Conservation (phyloP, 768 basidiomycete genomes). For the Phylloporus arenicola region DNA sequence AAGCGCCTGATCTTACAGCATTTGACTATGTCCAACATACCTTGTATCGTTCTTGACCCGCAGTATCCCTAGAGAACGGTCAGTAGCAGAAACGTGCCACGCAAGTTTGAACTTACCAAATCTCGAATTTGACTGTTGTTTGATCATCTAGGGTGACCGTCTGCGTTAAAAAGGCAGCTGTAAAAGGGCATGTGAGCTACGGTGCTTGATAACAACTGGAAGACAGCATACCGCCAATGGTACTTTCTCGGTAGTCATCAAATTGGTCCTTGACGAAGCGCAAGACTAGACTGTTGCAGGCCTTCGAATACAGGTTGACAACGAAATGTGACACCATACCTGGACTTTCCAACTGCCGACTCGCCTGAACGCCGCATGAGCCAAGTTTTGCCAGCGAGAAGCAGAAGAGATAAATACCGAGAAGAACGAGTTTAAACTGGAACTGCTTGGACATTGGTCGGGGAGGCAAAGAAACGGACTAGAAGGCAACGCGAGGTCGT, state of each 20-base stretch:
- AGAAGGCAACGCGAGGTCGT: neutral
- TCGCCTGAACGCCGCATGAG: conserved; percentile 56
- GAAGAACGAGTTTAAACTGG: conserved; percentile 94
- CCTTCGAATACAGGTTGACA: conserved; percentile 22
- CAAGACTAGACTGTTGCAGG: conserved; percentile 68
- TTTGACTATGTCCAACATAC: conserved; percentile 31
- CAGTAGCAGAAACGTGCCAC: neutral
- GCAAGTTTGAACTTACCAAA: conserved; percentile 58
- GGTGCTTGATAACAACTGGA: neutral
- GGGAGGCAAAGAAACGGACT: conserved; percentile 15
- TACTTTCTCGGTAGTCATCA: conserved; percentile 92
- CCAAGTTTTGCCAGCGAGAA: neutral
- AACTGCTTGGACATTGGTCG: conserved; percentile 81
- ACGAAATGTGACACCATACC: conserved; percentile 39
- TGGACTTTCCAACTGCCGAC: conserved; percentile 96
- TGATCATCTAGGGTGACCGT: conserved; percentile 87
- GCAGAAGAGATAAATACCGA: conserved; percentile 50
- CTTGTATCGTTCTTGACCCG: conserved; percentile 95
- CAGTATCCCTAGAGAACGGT: conserved; percentile 69
- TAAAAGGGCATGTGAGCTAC: conserved; percentile 14
- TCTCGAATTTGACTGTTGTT: conserved; percentile 95
- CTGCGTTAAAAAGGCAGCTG: conserved; percentile 98
- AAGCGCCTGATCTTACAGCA: neutral
- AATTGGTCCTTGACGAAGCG: conserved; percentile 97
- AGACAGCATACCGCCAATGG: conserved; percentile 68